phyloP scores from a whole-genome alignment of 202 grass and related monocot species.

The Bolboschoenoplectus hybrid region DNA sequence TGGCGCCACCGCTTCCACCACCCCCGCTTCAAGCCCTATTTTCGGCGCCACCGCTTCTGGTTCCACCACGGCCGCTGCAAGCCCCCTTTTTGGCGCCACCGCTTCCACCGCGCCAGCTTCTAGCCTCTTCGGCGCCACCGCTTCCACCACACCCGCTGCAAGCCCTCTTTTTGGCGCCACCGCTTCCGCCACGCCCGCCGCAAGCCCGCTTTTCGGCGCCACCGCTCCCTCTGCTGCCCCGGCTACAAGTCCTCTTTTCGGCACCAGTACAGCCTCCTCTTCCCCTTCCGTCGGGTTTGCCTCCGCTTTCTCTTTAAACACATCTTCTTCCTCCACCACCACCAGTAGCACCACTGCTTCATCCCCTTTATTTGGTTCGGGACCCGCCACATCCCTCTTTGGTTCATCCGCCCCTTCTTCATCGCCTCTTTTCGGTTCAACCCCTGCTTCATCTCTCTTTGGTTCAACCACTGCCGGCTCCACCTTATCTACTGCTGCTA shows the following conservation, averaged over 20 bases:
- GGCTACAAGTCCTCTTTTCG: conserved; percentile 49
- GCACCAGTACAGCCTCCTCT: conserved; percentile 45
- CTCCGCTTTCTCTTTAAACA: conserved; percentile 39
- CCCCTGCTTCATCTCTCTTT: conserved; percentile 1
- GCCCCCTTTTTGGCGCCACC: conserved; percentile 38
- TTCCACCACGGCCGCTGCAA: conserved; percentile 41
- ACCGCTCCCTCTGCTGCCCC: conserved; percentile 38
- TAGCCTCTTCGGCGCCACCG: conserved; percentile 39
- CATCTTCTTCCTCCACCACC: conserved; percentile 41
- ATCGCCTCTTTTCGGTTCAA: conserved; percentile 29
- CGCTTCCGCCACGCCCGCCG: conserved; percentile 39
- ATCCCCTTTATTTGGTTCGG: conserved; percentile 43
- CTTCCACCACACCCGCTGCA: conserved; percentile 30
- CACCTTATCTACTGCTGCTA: conserved; percentile 34
- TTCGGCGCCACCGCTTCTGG: conserved; percentile 42
- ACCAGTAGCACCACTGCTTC: conserved; percentile 44
- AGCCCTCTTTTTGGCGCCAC: conserved; percentile 38
- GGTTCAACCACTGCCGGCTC: conserved; percentile 33
- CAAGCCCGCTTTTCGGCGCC: conserved; percentile 13
- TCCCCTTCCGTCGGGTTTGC: conserved; percentile 48
- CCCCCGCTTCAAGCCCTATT: conserved; percentile 45
- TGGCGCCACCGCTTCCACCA: conserved; percentile 32
- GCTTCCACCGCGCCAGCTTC: conserved; percentile 44
- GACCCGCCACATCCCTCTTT: conserved; percentile 45
- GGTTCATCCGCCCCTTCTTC: conserved; percentile 45